Evolutionary conservation across 2,329 filamentous ascomycete species (phyloP).

Genomic region (Fusarium sp.): DNA sequence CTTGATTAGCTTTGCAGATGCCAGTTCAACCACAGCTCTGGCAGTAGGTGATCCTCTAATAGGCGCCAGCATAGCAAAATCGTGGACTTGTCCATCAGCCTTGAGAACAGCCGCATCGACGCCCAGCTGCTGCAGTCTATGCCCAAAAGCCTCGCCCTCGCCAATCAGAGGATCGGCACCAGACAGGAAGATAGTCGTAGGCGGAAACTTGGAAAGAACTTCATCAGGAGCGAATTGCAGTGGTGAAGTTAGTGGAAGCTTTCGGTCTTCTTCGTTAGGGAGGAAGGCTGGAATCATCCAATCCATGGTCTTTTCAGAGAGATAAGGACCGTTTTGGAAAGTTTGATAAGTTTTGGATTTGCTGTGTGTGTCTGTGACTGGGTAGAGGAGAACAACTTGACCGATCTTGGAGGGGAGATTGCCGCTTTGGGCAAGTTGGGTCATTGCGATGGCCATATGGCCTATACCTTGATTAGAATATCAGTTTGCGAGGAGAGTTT

Average conservation of each 20-base stretch:
- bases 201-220: conserved; percentile 22
- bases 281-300: conserved; percentile 31
- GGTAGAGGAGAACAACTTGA: conserved; percentile 19
- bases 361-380: conserved; percentile 23
- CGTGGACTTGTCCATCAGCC: conserved; percentile 27
- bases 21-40: conserved; percentile 23
- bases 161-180: conserved; percentile 23
- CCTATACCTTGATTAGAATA: not conserved
- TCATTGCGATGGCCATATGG: conserved; percentile 31
- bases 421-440: conserved; percentile 13
- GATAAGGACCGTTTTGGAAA: conserved; percentile 25
- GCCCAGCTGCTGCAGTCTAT: conserved; percentile 4
- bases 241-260: conserved; percentile 23
- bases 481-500: accelerated
- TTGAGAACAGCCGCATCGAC: conserved; percentile 19
- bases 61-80: conserved; percentile 21
- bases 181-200: conserved; percentile 14
- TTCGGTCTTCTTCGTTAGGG: conserved; percentile 3
- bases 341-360: conserved; percentile 25
- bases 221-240: conserved; percentile 2
- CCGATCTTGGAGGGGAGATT: conserved; percentile 6
- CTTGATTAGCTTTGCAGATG: conserved; percentile 4
- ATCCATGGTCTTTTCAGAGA: conserved; percentile 33
- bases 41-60: conserved; percentile 12
- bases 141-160: conserved; percentile 17